Evolutionary conservation across 352 stramenopile genomes (phyloP).

Genomic region (Vaucheria bursata): DNA sequence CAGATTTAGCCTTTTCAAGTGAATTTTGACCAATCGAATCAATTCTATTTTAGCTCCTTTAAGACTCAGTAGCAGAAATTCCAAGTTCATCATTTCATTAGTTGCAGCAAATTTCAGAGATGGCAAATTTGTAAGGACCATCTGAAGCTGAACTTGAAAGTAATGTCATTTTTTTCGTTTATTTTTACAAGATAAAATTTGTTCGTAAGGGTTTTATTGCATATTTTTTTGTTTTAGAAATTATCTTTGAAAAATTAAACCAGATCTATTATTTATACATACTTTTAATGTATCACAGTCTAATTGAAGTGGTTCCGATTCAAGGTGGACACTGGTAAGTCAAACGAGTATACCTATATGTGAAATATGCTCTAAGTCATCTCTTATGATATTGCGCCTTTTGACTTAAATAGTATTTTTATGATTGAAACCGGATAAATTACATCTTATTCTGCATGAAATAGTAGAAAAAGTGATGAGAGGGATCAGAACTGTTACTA

Average conservation of each 20-base stretch:
- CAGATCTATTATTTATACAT: neutral
- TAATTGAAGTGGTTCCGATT: conserved; percentile 42
- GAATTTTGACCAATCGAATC: too few species aligned
- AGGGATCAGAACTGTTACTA: too few species aligned
- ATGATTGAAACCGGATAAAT: neutral
- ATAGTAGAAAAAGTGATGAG: too few species aligned
- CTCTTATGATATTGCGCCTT: neutral
- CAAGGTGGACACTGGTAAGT: conserved; percentile 47
- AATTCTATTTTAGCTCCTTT: too few species aligned
- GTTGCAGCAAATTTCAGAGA: too few species aligned
- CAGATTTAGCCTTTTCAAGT: too few species aligned
- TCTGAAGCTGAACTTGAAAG: conserved; percentile 17
- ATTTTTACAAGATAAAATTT: neutral
- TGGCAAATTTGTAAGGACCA: neutral
- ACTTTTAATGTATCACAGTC: neutral
- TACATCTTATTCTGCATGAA: neutral
- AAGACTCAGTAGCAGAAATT: too few species aligned
- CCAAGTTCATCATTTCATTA: too few species aligned
- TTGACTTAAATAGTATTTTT: neutral
- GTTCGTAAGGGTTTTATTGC: too few species aligned
- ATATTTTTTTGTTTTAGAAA: neutral
- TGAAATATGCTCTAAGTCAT: neutral
- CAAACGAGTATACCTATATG: neutral
- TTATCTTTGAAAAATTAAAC: neutral
- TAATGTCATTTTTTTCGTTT: neutral